A percentile compares a stretch with the other conserved stretches of the same genome.
Evolutionary conservation across 2,329 filamentous ascomycete genomes (phyloP).

Genomic region (Grosmannia clavigera): DNA sequence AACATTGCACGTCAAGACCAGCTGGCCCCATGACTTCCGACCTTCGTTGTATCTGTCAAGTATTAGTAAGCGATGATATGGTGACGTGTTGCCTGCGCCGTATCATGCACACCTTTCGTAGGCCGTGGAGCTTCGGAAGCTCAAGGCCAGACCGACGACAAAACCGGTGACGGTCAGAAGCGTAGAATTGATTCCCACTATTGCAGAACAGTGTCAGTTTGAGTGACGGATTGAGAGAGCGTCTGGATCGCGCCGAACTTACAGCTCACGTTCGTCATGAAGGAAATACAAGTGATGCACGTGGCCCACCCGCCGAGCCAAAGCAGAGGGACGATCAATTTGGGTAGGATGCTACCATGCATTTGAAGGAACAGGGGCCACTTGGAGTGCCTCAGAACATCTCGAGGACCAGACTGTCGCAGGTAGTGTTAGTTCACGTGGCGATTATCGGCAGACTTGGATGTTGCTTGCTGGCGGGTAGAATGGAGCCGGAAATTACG

Average conservation of each 20-base stretch:
- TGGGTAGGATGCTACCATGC: slow-evolving; percentile 59
- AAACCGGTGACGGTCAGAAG: slow-evolving; percentile 72
- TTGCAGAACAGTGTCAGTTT: neutral
- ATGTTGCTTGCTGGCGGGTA: no score
- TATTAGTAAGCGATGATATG: neutral
- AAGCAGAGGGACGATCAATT: slow-evolving; percentile 58
- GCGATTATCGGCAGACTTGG: neutral
- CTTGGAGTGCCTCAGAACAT: slow-evolving; percentile 63
- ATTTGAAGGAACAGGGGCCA: slow-evolving; percentile 66
- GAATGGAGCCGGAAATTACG: slow-evolving; percentile 5
- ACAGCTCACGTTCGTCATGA: slow-evolving; percentile 16
- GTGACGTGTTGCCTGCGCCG: neutral
- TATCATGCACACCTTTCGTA: slow-evolving; percentile 52
- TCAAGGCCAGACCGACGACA: slow-evolving; percentile 64
- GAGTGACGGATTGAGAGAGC: neutral
- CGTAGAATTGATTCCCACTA: slow-evolving; percentile 45
- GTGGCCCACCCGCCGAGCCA: slow-evolving; percentile 55
- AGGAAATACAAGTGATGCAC: slow-evolving; percentile 36
- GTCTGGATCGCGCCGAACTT: neutral
- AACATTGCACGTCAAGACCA: slow-evolving; percentile 50
- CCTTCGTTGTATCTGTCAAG: slow-evolving; percentile 32
- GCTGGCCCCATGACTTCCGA: slow-evolving; percentile 42
- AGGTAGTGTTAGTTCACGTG: neutral
- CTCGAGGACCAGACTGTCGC: slow-evolving; percentile 40
- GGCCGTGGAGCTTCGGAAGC: slow-evolving; percentile 65